phyloP scores from a whole-genome alignment of 1,139 yeast species.

The Candida tropicalis region DNA sequence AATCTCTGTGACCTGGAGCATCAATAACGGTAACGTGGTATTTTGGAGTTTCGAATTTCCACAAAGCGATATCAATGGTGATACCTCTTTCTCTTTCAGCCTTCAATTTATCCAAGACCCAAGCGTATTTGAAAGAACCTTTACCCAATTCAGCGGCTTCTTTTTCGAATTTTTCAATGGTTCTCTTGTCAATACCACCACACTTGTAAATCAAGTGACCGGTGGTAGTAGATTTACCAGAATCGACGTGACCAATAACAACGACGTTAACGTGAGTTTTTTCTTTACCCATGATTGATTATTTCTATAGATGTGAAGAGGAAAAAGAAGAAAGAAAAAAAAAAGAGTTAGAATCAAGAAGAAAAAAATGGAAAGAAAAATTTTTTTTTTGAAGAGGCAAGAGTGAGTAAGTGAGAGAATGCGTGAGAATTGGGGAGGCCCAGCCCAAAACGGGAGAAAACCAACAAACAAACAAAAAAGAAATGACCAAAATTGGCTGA shows the following conservation, averaged over 20 bases:
- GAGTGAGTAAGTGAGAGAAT: neutral
- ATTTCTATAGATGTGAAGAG: slow-evolving; percentile 11
- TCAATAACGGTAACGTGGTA: slow-evolving; percentile 91
- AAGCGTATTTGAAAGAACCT: slow-evolving; percentile 98
- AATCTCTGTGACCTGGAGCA: slow-evolving; percentile 97
- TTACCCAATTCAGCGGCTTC: slow-evolving; percentile 98
- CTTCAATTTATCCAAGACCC: slow-evolving; percentile 95
- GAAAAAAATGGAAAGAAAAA: slow-evolving; percentile 8
- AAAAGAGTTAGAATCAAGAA: slow-evolving; percentile 8
- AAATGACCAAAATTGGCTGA: slow-evolving; percentile 4
- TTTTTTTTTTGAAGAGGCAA: slow-evolving; percentile 6
- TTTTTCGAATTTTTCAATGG: slow-evolving; percentile 98
- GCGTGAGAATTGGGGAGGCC: neutral
- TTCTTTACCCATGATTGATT: slow-evolving; percentile 70
- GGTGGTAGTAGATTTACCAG: slow-evolving; percentile 92
- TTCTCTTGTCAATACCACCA: slow-evolving; percentile 94
- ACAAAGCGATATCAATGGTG: slow-evolving; percentile 91
- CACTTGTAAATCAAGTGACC: slow-evolving; percentile 98
- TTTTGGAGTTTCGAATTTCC: slow-evolving; percentile 96
- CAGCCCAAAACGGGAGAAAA: no score
- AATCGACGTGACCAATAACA: slow-evolving; percentile 99
- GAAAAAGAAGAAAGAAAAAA: slow-evolving; percentile 10
- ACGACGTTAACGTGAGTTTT: slow-evolving; percentile 98
- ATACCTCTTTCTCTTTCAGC: slow-evolving; percentile 98
- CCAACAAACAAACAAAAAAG: slow-evolving; percentile 2